Base-by-base conservation (phyloP, 2,329 filamentous ascomycete genomes). In the Alternaria sp. region DNA sequence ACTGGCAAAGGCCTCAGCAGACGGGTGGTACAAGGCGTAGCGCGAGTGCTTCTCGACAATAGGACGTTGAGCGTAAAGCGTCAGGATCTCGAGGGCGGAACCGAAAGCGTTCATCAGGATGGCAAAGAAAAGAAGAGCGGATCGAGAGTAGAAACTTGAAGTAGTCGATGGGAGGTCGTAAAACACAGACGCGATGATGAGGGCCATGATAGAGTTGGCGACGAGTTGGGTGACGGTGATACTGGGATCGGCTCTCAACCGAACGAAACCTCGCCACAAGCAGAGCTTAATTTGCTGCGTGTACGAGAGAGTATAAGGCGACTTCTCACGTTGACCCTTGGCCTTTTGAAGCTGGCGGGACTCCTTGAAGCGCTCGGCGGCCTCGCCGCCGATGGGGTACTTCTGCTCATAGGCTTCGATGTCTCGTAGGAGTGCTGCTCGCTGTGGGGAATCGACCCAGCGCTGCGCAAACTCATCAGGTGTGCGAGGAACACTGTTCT, bases 41-140 rank as follows among this genome's bases (percentile, higher is more conserved):
- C 90, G 87, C 55, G 84, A 81, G 69, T 97, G 93, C 75, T 97
- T 97, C 74, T 97, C 92, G 60, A 97, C 92, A 69, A 97, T 96
- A 1, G 91, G 90, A 36, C 93, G 89, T 84, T 97, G 93, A 2
- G 91, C 86, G 73, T 95, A 97, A 4, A 97, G 84, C 0, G 91
- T 93, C 33, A 95, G 78, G 73, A 97, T 95, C 83, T 95, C 92
- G 37, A 95, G 84, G 55, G 90, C 90, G 73, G 87, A 90, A 61
- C 88, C 84, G 71, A 96, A 95, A 45, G 91, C 92, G 76, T 95
- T 96, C 81, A 95, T 88, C 60, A 97, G 82, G 71, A 93, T 88
- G 66, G 91, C 91, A 73, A 96, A 95, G 85, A 96, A 97, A 51
- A 97, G 82, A 24, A 96, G 83, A 42, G 90, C 88, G 64, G 90